phyloP scores from a whole-genome alignment of 1,284 basidiomycete genomes.

The Inonotus hispidus region DNA sequence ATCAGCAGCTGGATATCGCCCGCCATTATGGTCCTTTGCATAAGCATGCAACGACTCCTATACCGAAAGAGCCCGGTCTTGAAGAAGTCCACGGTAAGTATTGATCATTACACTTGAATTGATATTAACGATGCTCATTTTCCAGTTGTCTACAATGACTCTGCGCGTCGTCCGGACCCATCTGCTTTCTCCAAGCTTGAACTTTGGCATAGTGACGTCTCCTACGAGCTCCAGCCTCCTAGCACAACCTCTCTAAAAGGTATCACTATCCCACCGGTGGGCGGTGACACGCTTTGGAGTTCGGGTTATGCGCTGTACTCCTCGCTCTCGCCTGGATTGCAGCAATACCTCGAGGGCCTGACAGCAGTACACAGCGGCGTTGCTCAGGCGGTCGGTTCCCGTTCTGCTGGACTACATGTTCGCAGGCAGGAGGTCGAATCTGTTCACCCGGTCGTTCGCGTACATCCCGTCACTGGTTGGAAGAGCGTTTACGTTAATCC shows the following conservation, averaged over 20 bases:
- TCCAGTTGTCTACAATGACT: constrained; percentile 65
- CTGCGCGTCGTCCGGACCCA: constrained; percentile 62
- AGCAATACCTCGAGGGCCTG: constrained; percentile 62
- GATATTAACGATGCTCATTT: background rate
- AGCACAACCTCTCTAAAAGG: constrained; percentile 64
- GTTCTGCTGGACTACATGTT: constrained; percentile 58
- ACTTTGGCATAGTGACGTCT: constrained; percentile 80
- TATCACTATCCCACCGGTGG: constrained; percentile 56
- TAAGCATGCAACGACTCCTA: constrained; percentile 76
- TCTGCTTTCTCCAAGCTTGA: constrained; percentile 70
- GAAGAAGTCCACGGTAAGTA: constrained; percentile 72
- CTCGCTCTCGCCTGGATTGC: constrained; percentile 60
- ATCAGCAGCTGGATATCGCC: constrained; percentile 68
- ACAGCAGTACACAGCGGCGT: constrained; percentile 63
- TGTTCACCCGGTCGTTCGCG: constrained; percentile 60
- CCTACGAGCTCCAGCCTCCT: constrained; percentile 76
- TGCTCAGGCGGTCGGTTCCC: constrained; percentile 61
- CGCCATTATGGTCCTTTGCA: constrained; percentile 75
- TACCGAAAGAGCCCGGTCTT: constrained; percentile 63
- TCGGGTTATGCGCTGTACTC: constrained; percentile 69
- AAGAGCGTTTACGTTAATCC: constrained; percentile 45
- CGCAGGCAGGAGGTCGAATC: constrained; percentile 67
- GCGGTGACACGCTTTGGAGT: constrained; percentile 69
- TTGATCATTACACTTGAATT: constrained; percentile 22
- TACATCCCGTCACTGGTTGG: constrained; percentile 79